Evolutionary conservation across 192 early-diverging fungal genomes (phyloP).

Genomic region (Phlyctochytrium bullatum): DNA sequence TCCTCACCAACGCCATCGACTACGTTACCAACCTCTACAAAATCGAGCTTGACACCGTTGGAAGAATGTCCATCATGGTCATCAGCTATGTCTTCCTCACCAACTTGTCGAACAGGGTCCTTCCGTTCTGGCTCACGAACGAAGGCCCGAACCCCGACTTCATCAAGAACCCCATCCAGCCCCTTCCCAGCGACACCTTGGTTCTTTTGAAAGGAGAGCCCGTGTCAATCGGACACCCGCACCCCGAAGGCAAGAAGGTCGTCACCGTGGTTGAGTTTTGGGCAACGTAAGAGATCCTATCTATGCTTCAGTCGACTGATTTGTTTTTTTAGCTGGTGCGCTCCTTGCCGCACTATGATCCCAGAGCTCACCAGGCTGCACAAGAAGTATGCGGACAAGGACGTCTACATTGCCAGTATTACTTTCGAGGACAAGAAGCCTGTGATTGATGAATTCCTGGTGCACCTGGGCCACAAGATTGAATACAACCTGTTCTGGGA

Average conservation of each 20-base stretch:
- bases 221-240: background rate
- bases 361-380: background rate
- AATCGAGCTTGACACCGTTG: background rate
- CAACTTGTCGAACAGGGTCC: background rate
- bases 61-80: background rate
- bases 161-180: background rate
- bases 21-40: background rate
- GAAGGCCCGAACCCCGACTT: background rate
- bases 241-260: background rate
- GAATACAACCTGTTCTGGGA: conserved; percentile 2
- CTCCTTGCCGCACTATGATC: background rate
- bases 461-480: background rate
- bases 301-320: background rate
- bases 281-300: background rate
- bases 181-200: background rate
- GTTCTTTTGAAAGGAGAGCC: background rate
- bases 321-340: conserved; percentile 1
- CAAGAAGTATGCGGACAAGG: background rate
- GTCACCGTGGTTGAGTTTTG: background rate
- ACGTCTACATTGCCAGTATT: background rate
- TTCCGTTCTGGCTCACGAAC: background rate
- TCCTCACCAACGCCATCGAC: background rate
- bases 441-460: background rate
- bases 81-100: background rate
- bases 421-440: background rate